phyloP scores from a whole-genome alignment of 164 flowering plant species.

The Malania oleifera region DNA sequence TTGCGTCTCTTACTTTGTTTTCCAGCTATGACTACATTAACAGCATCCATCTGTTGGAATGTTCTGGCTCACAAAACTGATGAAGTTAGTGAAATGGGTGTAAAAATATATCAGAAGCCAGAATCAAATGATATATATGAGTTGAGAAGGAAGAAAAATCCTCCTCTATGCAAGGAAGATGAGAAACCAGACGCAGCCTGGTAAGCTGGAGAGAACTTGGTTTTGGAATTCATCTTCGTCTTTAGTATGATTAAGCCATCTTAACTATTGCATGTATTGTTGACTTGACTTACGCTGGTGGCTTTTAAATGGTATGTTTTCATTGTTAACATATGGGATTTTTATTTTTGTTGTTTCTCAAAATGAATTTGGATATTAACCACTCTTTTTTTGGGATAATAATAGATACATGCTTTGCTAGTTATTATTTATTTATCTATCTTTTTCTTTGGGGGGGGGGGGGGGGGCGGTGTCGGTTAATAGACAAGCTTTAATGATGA shows the following conservation, averaged over 20 bases:
- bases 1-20: neutral
- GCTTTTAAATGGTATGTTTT: no score
- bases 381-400: no score
- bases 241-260: neutral
- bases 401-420: no score
- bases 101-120: conserved; percentile 91
- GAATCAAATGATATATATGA: conserved; percentile 78
- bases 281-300: no score
- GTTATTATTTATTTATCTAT: no score
- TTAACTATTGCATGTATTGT: neutral
- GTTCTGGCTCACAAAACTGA: conserved; percentile 85
- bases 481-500: no score
- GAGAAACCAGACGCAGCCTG: conserved; percentile 97
- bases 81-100: conserved; percentile 72
- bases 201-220: conserved; percentile 32
- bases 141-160: conserved; percentile 72
- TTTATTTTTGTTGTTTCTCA: no score
- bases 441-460: no score
- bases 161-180: conserved; percentile 81
- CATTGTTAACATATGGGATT: no score
- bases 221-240: conserved; percentile 5
- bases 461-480: no score
- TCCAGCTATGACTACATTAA: conserved; percentile 72
- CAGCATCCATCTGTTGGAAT: conserved; percentile 94
- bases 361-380: no score